A percentile compares a stretch with the other conserved stretches of the same genome.
phyloP scores from a whole-genome alignment of 1,284 basidiomycete genomes.

The Exobasidium rhododendri region DNA sequence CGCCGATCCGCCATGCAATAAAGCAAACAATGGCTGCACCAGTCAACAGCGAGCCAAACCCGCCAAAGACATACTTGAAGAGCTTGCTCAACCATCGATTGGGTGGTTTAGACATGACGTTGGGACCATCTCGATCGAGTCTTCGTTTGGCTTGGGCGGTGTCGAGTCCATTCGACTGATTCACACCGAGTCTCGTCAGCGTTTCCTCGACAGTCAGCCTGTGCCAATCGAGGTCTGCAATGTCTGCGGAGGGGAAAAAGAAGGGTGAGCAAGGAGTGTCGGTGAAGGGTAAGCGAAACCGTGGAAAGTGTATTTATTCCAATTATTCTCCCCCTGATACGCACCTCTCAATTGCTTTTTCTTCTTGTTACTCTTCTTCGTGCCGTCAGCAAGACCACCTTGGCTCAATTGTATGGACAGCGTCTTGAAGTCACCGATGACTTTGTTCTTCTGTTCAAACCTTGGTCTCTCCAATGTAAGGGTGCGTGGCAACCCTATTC shows the following conservation, averaged over 20 bases:
- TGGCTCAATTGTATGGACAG: constrained; percentile 43
- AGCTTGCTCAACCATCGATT: constrained; percentile 60
- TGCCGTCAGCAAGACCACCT: constrained; percentile 22
- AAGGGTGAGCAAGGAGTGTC: too few relatives aligned
- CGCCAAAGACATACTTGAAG: constrained; percentile 62
- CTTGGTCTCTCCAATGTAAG: constrained; percentile 8
- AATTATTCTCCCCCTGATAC: not conserved
- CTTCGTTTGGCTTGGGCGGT: constrained; percentile 60
- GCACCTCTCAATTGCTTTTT: constrained; percentile 25
- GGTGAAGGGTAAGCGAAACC: too few relatives aligned
- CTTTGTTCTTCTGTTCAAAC: constrained; percentile 23
- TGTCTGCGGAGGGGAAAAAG: not conserved
- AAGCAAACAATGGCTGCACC: constrained; percentile 61
- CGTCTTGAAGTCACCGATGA: constrained; percentile 46
- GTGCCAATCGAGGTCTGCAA: constrained; percentile 63
- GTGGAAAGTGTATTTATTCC: too few relatives aligned
- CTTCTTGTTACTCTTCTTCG: constrained; percentile 11
- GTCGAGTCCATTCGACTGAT: constrained; percentile 58
- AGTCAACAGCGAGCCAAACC: constrained; percentile 64
- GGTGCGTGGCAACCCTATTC: not conserved
- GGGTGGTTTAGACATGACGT: constrained; percentile 60
- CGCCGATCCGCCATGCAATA: constrained; percentile 61
- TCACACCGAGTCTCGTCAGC: constrained; percentile 58
- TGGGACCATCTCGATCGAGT: constrained; percentile 59
- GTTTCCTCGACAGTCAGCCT: constrained; percentile 59